These are phyloP conservation scores for Buxus sempervirens DNA, from an alignment of 164 flowering plant species.

Conservation along the genomic window DNA sequence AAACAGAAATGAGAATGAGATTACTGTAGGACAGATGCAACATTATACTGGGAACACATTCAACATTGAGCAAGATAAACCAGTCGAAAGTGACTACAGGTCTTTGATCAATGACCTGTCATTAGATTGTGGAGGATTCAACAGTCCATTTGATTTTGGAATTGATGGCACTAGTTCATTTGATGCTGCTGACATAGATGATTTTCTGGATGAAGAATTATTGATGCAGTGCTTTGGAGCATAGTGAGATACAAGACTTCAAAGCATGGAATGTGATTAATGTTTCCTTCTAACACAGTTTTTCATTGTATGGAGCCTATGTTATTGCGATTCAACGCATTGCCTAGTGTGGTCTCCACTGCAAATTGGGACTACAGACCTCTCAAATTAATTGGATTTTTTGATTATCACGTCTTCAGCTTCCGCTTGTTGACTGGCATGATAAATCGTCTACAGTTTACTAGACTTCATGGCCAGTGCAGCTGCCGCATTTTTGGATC, in stretches of 20 bases:
- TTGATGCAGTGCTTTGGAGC: conserved; percentile 55
- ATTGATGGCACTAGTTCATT: conserved; percentile 26
- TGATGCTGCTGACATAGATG: conserved; percentile 32
- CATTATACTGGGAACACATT: conserved; percentile 40
- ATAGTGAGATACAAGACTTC: conserved; percentile 19
- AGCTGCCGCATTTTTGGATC: background rate
- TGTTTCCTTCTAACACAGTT: background rate
- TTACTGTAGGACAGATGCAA: conserved; percentile 29
- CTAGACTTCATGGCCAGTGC: background rate
- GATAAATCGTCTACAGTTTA: background rate
- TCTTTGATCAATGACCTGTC: conserved; percentile 36
- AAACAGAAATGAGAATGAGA: conserved; percentile 28
- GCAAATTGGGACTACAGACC: background rate
- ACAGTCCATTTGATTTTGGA: conserved; percentile 36
- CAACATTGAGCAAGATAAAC: conserved; percentile 31
- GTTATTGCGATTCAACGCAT: too few species aligned
- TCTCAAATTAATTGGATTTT: too few species aligned
- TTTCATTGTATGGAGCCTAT: too few species aligned
- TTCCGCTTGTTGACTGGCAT: background rate
- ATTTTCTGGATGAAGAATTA: conserved; percentile 26
- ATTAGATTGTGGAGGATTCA: conserved; percentile 31
- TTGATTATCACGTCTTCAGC: too few species aligned
- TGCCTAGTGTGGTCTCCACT: too few species aligned
- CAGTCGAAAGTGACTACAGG: conserved; percentile 35
- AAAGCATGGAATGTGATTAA: background rate